Conservation (phyloP, 495 filamentous ascomycete genomes). For the Tricharina praecox region DNA sequence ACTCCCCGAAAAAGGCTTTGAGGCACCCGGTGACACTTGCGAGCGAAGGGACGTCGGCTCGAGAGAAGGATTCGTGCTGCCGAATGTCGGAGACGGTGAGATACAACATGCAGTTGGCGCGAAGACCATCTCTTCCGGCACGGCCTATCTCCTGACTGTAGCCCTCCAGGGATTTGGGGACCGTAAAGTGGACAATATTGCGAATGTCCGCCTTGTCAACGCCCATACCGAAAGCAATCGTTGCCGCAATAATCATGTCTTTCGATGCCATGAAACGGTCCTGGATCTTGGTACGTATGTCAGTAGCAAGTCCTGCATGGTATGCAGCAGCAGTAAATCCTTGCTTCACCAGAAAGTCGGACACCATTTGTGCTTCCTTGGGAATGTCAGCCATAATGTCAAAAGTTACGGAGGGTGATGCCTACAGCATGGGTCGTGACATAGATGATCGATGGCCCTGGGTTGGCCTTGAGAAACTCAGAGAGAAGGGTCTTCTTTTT, state of each 20-base stretch:
- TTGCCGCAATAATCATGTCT: slow-evolving; percentile 64
- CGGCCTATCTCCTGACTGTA: slow-evolving; percentile 97
- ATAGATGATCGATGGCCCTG: slow-evolving; percentile 40
- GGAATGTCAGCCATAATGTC: slow-evolving; percentile 2
- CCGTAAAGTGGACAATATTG: slow-evolving; percentile 78
- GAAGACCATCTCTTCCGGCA: slow-evolving; percentile 80
- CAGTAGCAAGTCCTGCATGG: slow-evolving; percentile 36
- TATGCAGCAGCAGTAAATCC: slow-evolving; percentile 34
- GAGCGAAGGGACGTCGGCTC: slow-evolving; percentile 38
- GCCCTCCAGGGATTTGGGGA: slow-evolving; percentile 91
- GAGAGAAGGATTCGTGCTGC: slow-evolving; percentile 37
- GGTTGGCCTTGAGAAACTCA: slow-evolving; percentile 33
- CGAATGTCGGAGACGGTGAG: slow-evolving; percentile 37
- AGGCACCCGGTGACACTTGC: slow-evolving; percentile 32
- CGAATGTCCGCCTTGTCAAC: slow-evolving; percentile 94
- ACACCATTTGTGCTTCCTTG: slow-evolving; percentile 34
- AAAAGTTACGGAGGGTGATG: background rate
- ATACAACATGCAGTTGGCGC: slow-evolving; percentile 39
- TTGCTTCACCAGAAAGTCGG: slow-evolving; percentile 22
- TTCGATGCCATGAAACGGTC: slow-evolving; percentile 37
- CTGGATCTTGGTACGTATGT: slow-evolving; percentile 31
- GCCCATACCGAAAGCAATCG: slow-evolving; percentile 97
- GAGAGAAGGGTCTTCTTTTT: slow-evolving; percentile 33
- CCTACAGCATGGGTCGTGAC: slow-evolving; percentile 33
- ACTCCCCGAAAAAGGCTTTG: slow-evolving; percentile 30